Evolutionary conservation across 1,284 basidiomycete species (phyloP).

Genomic region (Ceratorhiza oryzae-sativae): DNA sequence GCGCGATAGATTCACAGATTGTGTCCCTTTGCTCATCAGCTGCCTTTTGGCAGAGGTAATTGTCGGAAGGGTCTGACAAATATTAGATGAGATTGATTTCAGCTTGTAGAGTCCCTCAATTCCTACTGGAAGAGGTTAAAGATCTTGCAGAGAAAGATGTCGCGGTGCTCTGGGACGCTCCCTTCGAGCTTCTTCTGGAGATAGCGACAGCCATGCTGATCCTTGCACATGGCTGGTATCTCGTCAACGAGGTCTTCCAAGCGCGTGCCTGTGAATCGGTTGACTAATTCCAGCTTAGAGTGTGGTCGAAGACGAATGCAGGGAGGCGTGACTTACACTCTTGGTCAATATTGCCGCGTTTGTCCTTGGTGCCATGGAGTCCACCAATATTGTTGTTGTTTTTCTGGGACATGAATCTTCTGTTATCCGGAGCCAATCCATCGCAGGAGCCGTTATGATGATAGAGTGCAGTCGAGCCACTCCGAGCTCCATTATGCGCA

Average conservation of each 20-base stretch:
- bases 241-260: constrained; percentile 96
- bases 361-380: constrained; percentile 89
- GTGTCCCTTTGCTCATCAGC: constrained; percentile 98
- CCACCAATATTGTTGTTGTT: constrained; percentile 80
- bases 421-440: constrained; percentile 62
- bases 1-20: constrained; percentile 96
- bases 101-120: background rate
- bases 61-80: constrained; percentile 94
- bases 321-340: constrained; percentile 62
- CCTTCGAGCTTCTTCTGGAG: constrained; percentile 99
- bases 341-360: constrained; percentile 90
- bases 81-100: background rate
- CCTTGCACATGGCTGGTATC: constrained; percentile 93
- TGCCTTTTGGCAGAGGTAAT: constrained; percentile 98
- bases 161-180: constrained; percentile 90
- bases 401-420: constrained; percentile 46
- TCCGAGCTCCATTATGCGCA: constrained; percentile 50
- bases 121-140: constrained; percentile 91
- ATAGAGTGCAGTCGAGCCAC: constrained; percentile 81
- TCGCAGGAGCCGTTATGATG: constrained; percentile 79
- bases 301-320: background rate
- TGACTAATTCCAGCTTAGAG: constrained; percentile 61
- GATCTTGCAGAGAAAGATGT: constrained; percentile 99
- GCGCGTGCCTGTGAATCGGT: constrained; percentile 92
- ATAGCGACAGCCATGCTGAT: constrained; percentile 98